Base-by-base conservation (phyloP, 164 flowering plant genomes). In the Annona squamosa region DNA sequence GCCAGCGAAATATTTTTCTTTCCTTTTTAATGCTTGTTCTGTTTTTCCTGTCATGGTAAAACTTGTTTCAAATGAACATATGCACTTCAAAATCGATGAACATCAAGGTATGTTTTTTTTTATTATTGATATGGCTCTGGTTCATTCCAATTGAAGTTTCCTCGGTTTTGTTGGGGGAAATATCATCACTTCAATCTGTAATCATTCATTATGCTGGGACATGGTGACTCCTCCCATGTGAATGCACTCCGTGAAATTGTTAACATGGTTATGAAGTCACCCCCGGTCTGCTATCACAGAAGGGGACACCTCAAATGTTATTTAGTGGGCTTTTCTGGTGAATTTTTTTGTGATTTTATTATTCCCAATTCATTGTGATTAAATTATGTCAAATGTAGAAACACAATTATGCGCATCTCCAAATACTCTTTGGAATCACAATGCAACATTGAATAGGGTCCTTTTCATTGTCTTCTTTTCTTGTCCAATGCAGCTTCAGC, bases 401-500 rank as follows among this genome's bases (percentile, higher is more conserved):
- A 26, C 37, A 26, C 37, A 26, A 26, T 26, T 26, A 26, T 26
- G 37, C 37, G 37, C 37, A 26, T 26, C 37, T 26, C 37, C 37
- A 26, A 1, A 1, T 52, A 52, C 13, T 52, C 13, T 9, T 9
- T 52, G 59, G 13, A 52, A 2, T 52, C 9, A 10, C 17, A 5
- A 52, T 9, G 9, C 9, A 52, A 7, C 59, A 1, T 52, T 52
- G 9, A 7, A 2, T 16, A 3, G 13, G 13, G 59, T 52, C 13
- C 13, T 66, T n/a, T 42, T 16, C 18, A 46, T 68, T n/a, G 4
- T 46, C 43, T 68, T 4, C 46, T 73, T 44, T 56, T 57, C 64
- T 72, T 62, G 10, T 44, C 13, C 48, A 46, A n/a, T 78, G 85
- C 91, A 89, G 96, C 78, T 89, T 37, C 89, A 83, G 65, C 97